Base-by-base conservation (phyloP, 2,329 filamentous ascomycete species). In the Penicillium sp. region DNA sequence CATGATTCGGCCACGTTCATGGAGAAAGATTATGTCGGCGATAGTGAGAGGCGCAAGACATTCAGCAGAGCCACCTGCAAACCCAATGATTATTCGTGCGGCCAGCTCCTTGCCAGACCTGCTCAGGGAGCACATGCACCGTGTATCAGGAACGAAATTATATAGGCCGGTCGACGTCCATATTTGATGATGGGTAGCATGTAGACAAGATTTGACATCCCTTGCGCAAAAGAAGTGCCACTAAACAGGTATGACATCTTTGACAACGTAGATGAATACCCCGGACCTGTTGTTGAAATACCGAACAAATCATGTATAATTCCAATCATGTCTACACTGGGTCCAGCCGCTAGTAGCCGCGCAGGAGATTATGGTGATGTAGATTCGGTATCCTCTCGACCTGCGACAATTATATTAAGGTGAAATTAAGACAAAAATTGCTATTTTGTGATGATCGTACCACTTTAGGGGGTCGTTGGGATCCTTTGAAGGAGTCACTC, bases 201-300 rank as follows among this genome's bases (percentile, higher is more conserved):
- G 65, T 69, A 75, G 37, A 75, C 50, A 14, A 75, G 55, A 27
- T 74, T 71, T 43, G 73, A 70, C 23, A 77, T 67, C 41, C 81
- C 81, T 60, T 82, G 79, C 6, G 80, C 63, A 15, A 84, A 69
- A 15, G 81, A 74, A 1, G 78, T 80, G 1, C 75, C 75, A 15
- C 78, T 83, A 68, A 82, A 83, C 67, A 83, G 81, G 66, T 81
- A 84, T 1, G 82, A 74, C 2, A 77, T 71, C 56, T 75, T 69
- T 62, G 3, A 20, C 25, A 55, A 23, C n/a, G 53, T 26, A 35
- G 42, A 43, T 42, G 42, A 44, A 20, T 23, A 51, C 14, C 42
- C 43, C 3, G 29, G 46, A 33, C 50, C 40, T 2, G 52, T 29
- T 22, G 52, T 11, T 15, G 37, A 31, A 11, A 54, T 31, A 9